Base-by-base conservation (phyloP, 495 filamentous ascomycete species). In the Parmelia sp. region DNA sequence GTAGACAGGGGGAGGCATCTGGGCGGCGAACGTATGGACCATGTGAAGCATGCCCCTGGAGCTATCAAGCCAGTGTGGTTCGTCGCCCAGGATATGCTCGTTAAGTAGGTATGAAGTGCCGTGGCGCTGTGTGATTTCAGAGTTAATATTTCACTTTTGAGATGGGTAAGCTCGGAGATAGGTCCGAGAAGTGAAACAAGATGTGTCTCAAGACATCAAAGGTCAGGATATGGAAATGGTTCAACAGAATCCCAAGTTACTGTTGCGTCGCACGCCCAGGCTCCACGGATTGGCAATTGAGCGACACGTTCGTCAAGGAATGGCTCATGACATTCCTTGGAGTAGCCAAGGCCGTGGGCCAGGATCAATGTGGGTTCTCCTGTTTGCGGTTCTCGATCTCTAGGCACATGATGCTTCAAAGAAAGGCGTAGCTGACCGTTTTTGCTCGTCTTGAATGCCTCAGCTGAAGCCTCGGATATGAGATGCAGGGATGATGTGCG, bases 191-290 rank as follows among this genome's bases (percentile, higher is more conserved):
- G n/a, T n/a, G n/a, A n/a, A n/a, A n/a, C n/a, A n/a, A n/a, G n/a
- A n/a, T n/a, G n/a, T n/a, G n/a, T n/a, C n/a, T n/a, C n/a, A n/a
- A n/a, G n/a, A n/a, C n/a, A n/a, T n/a, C n/a, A n/a, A n/a, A n/a
- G n/a, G n/a, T n/a, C n/a, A n/a, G n/a, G n/a, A n/a, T n/a, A n/a
- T n/a, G n/a, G n/a, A n/a, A n/a, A n/a, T n/a, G n/a, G n/a, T n/a
- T n/a, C n/a, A n/a, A n/a, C n/a, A n/a, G n/a, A n/a, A n/a, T n/a
- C n/a, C n/a, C n/a, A n/a, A n/a, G n/a, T n/a, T n/a, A n/a, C n/a
- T n/a, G n/a, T n/a, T n/a, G 76, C 75, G 71, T 81, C 79, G 53
- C 74, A 73, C n/a, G 76, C 75, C 71, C 74, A 81, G 40, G 80
- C 74, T 35, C 68, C 69, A 29, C 74, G 69, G 58, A 81, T 79